Percentiles rank a stretch among this genome's conserved stretches.
Evolutionary conservation across 1,284 basidiomycete species (phyloP).

Genomic region (Leccinum griseonigrum): DNA sequence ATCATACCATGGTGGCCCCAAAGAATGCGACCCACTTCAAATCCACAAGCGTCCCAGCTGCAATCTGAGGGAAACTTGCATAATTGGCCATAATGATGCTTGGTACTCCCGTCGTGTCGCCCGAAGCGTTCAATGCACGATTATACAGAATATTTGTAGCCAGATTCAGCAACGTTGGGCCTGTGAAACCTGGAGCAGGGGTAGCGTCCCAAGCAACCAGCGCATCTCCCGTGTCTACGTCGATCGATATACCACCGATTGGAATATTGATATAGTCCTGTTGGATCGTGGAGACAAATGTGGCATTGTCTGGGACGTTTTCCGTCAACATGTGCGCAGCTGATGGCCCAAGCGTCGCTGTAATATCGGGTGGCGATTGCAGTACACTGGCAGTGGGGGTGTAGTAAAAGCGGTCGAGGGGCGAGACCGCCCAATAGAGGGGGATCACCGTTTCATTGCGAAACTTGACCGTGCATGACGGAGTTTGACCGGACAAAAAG

Average conservation of each 20-base stretch:
- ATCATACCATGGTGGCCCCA: slow-evolving; percentile 61
- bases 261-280: slow-evolving; percentile 49
- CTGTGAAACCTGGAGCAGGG: slow-evolving; percentile 50
- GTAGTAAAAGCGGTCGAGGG: slow-evolving; percentile 28
- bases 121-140: slow-evolving; percentile 49
- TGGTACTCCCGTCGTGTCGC: slow-evolving; percentile 34
- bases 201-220: slow-evolving; percentile 65
- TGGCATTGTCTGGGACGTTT: slow-evolving; percentile 47
- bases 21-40: slow-evolving; percentile 71
- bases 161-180: slow-evolving; percentile 63
- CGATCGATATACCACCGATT: slow-evolving; percentile 61
- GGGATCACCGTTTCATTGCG: slow-evolving; percentile 37
- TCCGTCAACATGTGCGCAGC: slow-evolving; percentile 33
- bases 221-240: slow-evolving; percentile 42
- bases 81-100: slow-evolving; percentile 56
- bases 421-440: slow-evolving; percentile 48
- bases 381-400: slow-evolving; percentile 32
- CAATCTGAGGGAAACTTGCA: slow-evolving; percentile 51
- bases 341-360: slow-evolving; percentile 40
- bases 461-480: slow-evolving; percentile 48
- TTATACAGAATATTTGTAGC: slow-evolving; percentile 67
- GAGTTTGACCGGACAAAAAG: slow-evolving; percentile 52
- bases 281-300: slow-evolving; percentile 52
- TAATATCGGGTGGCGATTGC: slow-evolving; percentile 47
- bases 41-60: slow-evolving; percentile 53